Evolutionary conservation across 140 eudicot genomes (phyloP).

Genomic region (Cichorium intybus): DNA sequence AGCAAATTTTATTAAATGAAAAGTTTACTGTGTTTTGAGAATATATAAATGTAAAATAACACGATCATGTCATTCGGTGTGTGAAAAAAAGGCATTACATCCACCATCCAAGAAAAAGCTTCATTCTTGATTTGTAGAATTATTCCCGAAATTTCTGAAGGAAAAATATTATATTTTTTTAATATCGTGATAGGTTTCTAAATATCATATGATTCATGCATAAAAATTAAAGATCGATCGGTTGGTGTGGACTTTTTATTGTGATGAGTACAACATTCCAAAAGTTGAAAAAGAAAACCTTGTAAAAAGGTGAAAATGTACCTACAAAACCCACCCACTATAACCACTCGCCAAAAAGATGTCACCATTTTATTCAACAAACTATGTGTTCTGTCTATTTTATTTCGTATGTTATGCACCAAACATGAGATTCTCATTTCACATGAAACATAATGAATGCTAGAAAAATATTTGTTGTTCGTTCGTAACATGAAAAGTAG

Average conservation of each 20-base stretch:
- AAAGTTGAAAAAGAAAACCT: conserved; percentile 13
- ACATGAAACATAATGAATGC: background rate
- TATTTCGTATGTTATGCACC: conserved; percentile 12
- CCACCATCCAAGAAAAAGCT: background rate
- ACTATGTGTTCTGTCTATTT: conserved; percentile 30
- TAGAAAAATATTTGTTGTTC: too few relatives aligned
- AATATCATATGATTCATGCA: background rate
- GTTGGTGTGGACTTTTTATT: conserved; percentile 33
- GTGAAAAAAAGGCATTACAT: background rate
- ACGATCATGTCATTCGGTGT: background rate
- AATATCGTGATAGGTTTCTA: background rate
- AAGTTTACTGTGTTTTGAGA: background rate
- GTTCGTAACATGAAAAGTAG: background rate
- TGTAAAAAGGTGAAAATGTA: conserved; percentile 35
- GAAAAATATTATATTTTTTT: too few relatives aligned
- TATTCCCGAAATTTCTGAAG: background rate
- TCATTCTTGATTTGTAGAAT: background rate
- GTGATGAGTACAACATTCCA: conserved; percentile 23
- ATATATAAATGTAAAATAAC: background rate
- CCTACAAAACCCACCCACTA: conserved; percentile 31
- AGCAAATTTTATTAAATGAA: too few relatives aligned
- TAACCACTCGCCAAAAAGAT: conserved; percentile 40
- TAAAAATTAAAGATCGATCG: background rate
- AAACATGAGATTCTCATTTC: conserved; percentile 1
- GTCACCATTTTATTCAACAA: conserved; percentile 19